Evolutionary conservation across 106 monocot genomes (phyloP), one percentile per base, ranked within the genome.

Genomic region (Phalaenopsis equestris): DNA sequence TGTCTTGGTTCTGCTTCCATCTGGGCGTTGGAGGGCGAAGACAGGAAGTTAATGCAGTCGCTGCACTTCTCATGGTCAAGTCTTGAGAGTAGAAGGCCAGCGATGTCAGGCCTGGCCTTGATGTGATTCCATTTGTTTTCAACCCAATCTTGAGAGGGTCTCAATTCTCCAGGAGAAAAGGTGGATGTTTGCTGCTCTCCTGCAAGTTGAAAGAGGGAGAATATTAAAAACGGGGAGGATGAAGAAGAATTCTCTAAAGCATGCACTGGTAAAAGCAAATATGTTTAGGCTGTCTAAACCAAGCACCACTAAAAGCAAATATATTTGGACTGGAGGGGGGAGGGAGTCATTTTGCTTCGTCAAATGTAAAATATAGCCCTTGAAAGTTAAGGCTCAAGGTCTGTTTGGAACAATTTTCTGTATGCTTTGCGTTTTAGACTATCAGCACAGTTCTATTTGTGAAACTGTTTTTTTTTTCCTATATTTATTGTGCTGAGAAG

Each of bases 81-180:
- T 45, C 78, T 78, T 48, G 78, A 36, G 42, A 57, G 36, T 67
- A 79, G 17, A 6, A 73, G 52, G 1, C 18, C 45, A 1, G 57
- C 78, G 5, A 83, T 39, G 17, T 79, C 73, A 6, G 16, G 78
- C 3, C 41, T 16, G 0, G 55, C 56, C 52, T 73, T 79, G 23
- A 83, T 23, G 21, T 24, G 30, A 21, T 79, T 83, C 83, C 83
- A 83, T 24, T 41, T 83, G 42, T 73, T 79, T 11, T 56, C 70
- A 5, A 83, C 73, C 83, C 83, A 83, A 18, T 83, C 83, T 30
- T 55, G 83, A 56, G 83, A 83, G 3, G 37, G 72, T 79, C 83
- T 78, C 55, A 83, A 43, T 70, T 83, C 57, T 1, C 41, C 43
- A 41, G 73, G 16, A 8, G 2, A 3, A 78, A 83, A 83, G 23